phyloP scores from a whole-genome alignment of 2,329 filamentous ascomycete genomes.

The Aspergillus aculeatus region DNA sequence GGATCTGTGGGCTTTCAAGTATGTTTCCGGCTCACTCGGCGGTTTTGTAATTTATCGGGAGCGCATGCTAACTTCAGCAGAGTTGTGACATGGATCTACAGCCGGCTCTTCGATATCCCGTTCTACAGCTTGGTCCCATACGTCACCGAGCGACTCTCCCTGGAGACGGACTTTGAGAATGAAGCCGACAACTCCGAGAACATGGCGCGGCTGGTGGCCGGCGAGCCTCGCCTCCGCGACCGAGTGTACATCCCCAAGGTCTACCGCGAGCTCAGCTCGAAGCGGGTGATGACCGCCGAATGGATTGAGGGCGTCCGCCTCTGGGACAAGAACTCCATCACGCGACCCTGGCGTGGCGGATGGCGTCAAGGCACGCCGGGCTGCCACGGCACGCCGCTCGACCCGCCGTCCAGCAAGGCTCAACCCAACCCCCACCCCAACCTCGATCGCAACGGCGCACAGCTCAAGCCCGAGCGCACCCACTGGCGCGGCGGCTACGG shows the following conservation, averaged over 20 bases:
- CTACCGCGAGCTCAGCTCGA: constrained; percentile 77
- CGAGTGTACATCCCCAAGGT: constrained; percentile 86
- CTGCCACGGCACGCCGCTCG: constrained; percentile 65
- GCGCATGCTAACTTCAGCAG: constrained; percentile 41
- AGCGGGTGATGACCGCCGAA: constrained; percentile 85
- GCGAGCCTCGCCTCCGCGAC: constrained; percentile 71
- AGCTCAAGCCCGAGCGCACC: constrained; percentile 75
- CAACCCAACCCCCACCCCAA: constrained; percentile 30
- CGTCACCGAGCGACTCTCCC: constrained; percentile 83
- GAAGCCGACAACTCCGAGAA: constrained; percentile 84
- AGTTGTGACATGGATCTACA: constrained; percentile 78
- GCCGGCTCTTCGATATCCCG: constrained; percentile 87
- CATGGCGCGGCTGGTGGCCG: constrained; percentile 74
- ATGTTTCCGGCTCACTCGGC: constrained; percentile 28
- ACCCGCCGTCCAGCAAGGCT: constrained; percentile 50
- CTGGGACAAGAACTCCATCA: constrained; percentile 86
- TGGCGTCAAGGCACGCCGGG: constrained; percentile 75
- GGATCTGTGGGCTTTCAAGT: constrained; percentile 96
- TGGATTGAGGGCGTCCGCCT: constrained; percentile 95
- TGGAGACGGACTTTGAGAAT: constrained; percentile 92
- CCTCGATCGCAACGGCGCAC: constrained; percentile 37
- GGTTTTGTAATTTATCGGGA: background rate
- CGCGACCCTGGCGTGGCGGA: constrained; percentile 73
- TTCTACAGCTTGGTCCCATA: constrained; percentile 89
- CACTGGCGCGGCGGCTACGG: constrained; percentile 72